Conservation (phyloP, 2,329 filamentous ascomycete species). For the Alternaria dauci region DNA sequence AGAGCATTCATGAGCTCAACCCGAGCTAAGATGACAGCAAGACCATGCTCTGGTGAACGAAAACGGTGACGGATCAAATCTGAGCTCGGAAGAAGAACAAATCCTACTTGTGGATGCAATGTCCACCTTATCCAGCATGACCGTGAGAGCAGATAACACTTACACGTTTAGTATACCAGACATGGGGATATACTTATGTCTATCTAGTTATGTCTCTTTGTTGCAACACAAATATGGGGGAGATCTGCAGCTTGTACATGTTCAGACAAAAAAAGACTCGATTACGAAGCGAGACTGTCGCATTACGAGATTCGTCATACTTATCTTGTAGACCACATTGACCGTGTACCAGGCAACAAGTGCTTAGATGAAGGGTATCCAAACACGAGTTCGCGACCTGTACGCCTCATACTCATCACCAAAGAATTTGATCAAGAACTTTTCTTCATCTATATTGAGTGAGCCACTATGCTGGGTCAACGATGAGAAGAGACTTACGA, state of each 20-base stretch:
- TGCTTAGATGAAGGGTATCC: slow-evolving; percentile 76
- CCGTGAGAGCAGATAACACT: background rate
- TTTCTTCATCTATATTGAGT: slow-evolving; percentile 72
- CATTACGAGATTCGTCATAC: background rate
- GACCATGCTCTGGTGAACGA: too few relatives aligned
- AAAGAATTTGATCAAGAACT: slow-evolving; percentile 81
- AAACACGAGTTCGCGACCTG: slow-evolving; percentile 72
- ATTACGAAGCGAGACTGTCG: background rate
- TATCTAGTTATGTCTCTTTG: background rate
- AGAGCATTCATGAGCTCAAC: background rate
- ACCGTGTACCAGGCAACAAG: background rate
- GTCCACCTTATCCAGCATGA: background rate
- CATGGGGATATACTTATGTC: background rate
- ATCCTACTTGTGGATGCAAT: background rate
- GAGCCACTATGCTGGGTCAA: background rate
- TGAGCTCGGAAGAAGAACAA: background rate
- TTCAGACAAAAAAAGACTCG: background rate
- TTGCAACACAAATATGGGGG: background rate
- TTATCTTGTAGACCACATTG: background rate
- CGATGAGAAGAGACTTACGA: slow-evolving; percentile 56
- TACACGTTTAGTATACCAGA: background rate
- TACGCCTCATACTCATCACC: slow-evolving; percentile 82
- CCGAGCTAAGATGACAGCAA: background rate
- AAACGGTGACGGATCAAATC: too few relatives aligned
- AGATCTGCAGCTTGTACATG: background rate